These are phyloP conservation scores for Teratosphaeria destructans DNA, from an alignment of 2,329 filamentous ascomycete genomes.

Conservation along the genomic window DNA sequence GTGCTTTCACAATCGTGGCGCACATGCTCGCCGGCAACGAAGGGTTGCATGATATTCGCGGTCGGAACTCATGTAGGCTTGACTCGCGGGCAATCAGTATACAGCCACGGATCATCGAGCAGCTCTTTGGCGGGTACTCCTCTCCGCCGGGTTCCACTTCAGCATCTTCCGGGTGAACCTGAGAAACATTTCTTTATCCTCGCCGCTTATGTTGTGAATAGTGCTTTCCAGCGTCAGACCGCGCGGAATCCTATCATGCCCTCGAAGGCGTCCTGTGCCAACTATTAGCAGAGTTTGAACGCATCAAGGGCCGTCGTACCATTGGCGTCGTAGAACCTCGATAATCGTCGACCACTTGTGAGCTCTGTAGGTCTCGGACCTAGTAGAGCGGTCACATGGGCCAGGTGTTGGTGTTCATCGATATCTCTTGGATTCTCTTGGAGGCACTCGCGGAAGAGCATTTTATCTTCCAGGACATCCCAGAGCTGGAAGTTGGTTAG, in stretches of 20 bases:
- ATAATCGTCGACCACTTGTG: neutral
- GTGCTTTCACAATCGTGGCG: too few species aligned
- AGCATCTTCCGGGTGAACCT: constrained; percentile 28
- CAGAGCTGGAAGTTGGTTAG: constrained; percentile 5
- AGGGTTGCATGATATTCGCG: too few species aligned
- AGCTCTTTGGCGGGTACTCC: constrained; percentile 26
- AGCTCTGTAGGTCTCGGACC: constrained; percentile 15
- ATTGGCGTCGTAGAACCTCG: constrained; percentile 4
- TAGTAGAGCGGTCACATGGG: constrained; percentile 16
- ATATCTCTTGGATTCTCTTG: constrained; percentile 1
- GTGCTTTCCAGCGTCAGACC: constrained; percentile 6
- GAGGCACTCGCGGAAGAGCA: constrained; percentile 11
- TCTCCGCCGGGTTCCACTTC: constrained; percentile 29
- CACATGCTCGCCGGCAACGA: too few species aligned
- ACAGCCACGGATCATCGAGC: constrained; percentile 27
- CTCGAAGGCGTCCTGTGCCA: neutral
- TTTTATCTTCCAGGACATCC: constrained; percentile 11
- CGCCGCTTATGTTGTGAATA: constrained; percentile 3
- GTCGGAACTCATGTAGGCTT: too few species aligned
- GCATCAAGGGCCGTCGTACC: neutral
- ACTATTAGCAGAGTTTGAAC: neutral
- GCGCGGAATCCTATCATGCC: neutral
- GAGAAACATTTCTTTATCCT: constrained; percentile 25
- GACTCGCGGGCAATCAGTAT: neutral
- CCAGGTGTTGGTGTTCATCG: constrained; percentile 12